These are phyloP conservation scores for Crinitomyces ghanaensis DNA, from an alignment of 805 yeast species.

Conservation along the genomic window DNA sequence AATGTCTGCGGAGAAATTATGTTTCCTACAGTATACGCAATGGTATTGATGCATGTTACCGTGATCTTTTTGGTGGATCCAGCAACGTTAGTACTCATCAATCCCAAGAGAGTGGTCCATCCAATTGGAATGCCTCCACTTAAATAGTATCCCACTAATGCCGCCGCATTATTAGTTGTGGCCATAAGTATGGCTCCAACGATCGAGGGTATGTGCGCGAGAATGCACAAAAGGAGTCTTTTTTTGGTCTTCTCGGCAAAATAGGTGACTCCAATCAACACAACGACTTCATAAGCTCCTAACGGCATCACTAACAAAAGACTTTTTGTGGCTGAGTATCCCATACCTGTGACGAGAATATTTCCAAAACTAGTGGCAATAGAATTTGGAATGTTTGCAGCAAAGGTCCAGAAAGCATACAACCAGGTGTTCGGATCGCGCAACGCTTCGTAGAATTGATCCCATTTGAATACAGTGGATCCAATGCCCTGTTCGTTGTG, in stretches of 20 bases:
- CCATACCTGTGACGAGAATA: slow-evolving; percentile 31
- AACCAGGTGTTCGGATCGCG: slow-evolving; percentile 4
- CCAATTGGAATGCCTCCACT: slow-evolving; percentile 23
- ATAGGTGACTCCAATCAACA: slow-evolving; percentile 22
- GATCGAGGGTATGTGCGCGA: slow-evolving; percentile 38
- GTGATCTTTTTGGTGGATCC: slow-evolving; percentile 62
- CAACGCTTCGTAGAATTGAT: slow-evolving; percentile 23
- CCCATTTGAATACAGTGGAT: slow-evolving; percentile 28
- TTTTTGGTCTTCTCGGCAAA: slow-evolving; percentile 8
- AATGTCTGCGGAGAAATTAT: slow-evolving; percentile 66
- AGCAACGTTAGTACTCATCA: slow-evolving; percentile 40
- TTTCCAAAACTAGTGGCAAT: slow-evolving; percentile 6
- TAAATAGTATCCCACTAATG: slow-evolving; percentile 32
- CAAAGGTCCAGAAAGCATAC: slow-evolving; percentile 32
- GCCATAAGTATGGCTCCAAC: slow-evolving; percentile 34
- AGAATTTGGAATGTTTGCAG: slow-evolving; percentile 34
- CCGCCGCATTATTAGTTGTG: slow-evolving; percentile 27
- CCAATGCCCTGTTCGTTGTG: slow-evolving; percentile 35
- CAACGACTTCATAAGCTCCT: slow-evolving; percentile 39
- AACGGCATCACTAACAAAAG: slow-evolving; percentile 34
- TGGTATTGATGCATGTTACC: slow-evolving; percentile 44
- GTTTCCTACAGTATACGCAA: slow-evolving; percentile 59
- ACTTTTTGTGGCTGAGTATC: slow-evolving; percentile 19
- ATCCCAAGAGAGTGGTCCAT: slow-evolving; percentile 31
- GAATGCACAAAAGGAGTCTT: slow-evolving; percentile 30